Evolutionary conservation across 2,329 filamentous ascomycete species (phyloP).

Genomic region (Xylariaceae sp.): DNA sequence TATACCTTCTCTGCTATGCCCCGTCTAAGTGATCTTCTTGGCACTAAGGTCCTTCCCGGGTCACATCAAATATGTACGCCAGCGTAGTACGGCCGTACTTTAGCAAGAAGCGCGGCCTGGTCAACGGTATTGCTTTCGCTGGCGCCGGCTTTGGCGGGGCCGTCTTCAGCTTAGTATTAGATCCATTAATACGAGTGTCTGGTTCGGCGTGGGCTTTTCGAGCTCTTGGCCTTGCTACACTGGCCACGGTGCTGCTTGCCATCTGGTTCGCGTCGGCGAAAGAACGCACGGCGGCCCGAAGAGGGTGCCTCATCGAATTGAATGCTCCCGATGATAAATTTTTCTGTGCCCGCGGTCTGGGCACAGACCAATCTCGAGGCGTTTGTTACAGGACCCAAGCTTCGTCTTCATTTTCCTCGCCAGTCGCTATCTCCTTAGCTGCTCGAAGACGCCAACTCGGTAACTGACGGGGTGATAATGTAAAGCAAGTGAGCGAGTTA

Average conservation of each 20-base stretch:
- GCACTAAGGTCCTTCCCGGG: conserved; percentile 25
- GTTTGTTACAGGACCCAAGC: conserved; percentile 42
- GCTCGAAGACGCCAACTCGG: no score
- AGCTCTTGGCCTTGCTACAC: conserved; percentile 41
- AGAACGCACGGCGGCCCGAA: conserved; percentile 37
- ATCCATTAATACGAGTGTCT: conserved; percentile 41
- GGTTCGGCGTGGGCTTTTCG: conserved; percentile 42
- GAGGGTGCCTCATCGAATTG: conserved; percentile 40
- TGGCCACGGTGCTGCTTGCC: conserved; percentile 44
- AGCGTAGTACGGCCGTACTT: conserved; percentile 58
- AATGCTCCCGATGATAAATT: conserved; percentile 20
- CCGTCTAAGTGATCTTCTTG: background rate
- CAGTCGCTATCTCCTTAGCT: no score
- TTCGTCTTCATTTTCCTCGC: conserved; percentile 44
- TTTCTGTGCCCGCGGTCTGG: background rate
- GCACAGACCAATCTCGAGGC: conserved; percentile 28
- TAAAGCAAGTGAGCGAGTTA: no score
- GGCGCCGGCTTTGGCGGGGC: conserved; percentile 55
- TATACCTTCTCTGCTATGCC: conserved; percentile 3
- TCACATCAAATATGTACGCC: conserved; percentile 45
- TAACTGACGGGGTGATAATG: no score
- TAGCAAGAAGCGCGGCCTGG: conserved; percentile 47
- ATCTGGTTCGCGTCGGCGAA: conserved; percentile 43
- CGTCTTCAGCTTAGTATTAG: conserved; percentile 46
- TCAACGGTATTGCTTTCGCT: conserved; percentile 52